Conservation (phyloP, 108 stramenopile species). For the Epithemia pelagica region DNA sequence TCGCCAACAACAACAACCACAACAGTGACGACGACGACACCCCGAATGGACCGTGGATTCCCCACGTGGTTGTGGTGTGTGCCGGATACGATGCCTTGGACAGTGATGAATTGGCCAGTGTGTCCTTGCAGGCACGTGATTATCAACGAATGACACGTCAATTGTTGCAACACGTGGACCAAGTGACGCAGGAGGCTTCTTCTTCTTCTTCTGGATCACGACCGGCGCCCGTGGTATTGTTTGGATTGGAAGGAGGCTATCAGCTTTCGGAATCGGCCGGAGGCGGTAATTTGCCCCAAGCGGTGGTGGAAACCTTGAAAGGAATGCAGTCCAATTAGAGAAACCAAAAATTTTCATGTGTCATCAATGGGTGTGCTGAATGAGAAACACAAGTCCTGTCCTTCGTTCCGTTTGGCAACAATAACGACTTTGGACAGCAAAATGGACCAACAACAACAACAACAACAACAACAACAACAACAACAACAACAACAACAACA, state of each 20-base stretch:
- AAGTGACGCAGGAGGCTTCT: not conserved
- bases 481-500: too few species aligned
- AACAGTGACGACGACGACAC: too few species aligned
- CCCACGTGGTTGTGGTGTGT: constrained; percentile 39
- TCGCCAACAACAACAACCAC: too few species aligned
- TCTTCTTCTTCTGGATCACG: too few species aligned
- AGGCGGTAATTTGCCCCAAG: constrained; percentile 36
- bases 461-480: too few species aligned
- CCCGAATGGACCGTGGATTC: constrained; percentile 22
- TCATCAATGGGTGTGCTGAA: too few species aligned
- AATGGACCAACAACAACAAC: too few species aligned
- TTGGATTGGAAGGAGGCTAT: constrained; percentile 54
- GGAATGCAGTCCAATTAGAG: not conserved
- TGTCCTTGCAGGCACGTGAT: constrained; percentile 22
- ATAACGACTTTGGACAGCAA: too few species aligned
- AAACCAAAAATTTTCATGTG: not conserved
- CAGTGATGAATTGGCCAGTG: constrained; percentile 43
- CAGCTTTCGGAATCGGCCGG: constrained; percentile 29
- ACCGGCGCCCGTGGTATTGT: constrained; percentile 8
- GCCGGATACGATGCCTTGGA: constrained; percentile 51
- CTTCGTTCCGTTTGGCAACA: too few species aligned
- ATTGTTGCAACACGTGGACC: constrained; percentile 9
- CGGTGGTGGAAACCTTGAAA: constrained; percentile 27
- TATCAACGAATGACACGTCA: constrained; percentile 29
- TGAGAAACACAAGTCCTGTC: too few species aligned